Evolutionary conservation across 2,329 filamentous ascomycete species (phyloP).

Genomic region (Aurifilum marmelostoma): DNA sequence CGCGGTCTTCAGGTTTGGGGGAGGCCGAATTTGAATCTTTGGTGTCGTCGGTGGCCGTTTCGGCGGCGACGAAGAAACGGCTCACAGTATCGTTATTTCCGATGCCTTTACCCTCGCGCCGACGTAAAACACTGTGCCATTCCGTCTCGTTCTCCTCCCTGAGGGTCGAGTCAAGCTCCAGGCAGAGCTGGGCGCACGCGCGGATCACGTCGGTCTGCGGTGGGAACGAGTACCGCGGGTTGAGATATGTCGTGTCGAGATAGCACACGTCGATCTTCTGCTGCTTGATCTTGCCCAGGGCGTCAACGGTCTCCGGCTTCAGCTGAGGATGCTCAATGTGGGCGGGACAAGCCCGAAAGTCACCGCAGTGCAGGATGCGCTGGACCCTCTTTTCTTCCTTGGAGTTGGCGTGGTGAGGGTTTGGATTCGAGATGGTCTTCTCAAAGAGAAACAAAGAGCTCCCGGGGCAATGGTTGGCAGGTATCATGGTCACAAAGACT

Average conservation of each 20-base stretch:
- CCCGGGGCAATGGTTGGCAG: slow-evolving; percentile 94
- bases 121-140: slow-evolving; percentile 49
- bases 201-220: slow-evolving; percentile 84
- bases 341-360: slow-evolving; percentile 87
- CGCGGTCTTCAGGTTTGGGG: slow-evolving; percentile 5
- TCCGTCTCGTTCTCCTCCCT: slow-evolving; percentile 46
- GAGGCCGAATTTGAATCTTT: slow-evolving; percentile 31
- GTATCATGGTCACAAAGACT: slow-evolving; percentile 89
- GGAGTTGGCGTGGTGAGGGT: slow-evolving; percentile 11
- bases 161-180: slow-evolving; percentile 45
- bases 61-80: slow-evolving; percentile 51
- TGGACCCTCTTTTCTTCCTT: slow-evolving; percentile 66
- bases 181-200: slow-evolving; percentile 85
- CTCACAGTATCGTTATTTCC: slow-evolving; percentile 51
- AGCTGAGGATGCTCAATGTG: slow-evolving; percentile 84
- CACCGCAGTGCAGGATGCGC: slow-evolving; percentile 90
- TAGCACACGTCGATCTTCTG: slow-evolving; percentile 96
- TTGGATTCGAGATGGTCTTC: slow-evolving; percentile 60
- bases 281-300: slow-evolving; percentile 70
- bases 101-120: slow-evolving; percentile 35
- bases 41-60: slow-evolving; percentile 33
- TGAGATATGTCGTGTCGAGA: slow-evolving; percentile 95
- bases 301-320: slow-evolving; percentile 72
- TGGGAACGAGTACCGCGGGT: slow-evolving; percentile 93
- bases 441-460: slow-evolving; percentile 94